Base-by-base conservation (phyloP, 2,329 filamentous ascomycete genomes). In the Epichloe hybrida region DNA sequence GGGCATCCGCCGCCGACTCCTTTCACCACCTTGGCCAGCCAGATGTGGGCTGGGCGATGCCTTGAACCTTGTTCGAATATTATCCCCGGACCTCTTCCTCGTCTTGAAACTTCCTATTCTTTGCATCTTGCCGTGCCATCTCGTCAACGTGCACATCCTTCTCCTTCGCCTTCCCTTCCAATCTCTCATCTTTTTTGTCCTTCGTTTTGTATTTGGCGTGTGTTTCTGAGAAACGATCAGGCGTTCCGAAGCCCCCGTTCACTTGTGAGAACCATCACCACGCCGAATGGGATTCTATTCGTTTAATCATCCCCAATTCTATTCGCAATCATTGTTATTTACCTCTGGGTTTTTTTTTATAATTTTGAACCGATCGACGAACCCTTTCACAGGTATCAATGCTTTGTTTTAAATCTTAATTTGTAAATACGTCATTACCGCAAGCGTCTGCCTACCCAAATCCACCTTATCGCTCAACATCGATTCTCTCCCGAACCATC, bases 321-420 rank as follows among this genome's bases (percentile, higher is more conserved):
- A 11, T 31, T 9, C n/a, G 27, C 15, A 23, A 38, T 37, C 45
- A 46, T 55, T 51, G 8, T 31, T 20, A 23, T 23, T 23, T 23
- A 1, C n/a, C n/a, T n/a, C n/a, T n/a, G n/a, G n/a, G 8, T 31
- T 20, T 17, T 17, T 23, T 23, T 23, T 23, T 23, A 7, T 2
- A 49, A n/a, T n/a, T 2, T 21, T 42, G 37, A 15, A 23, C 17
- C n/a, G 15, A 20, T 52, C 38, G 27, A 40, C 50, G 20, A 35
- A 21, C 11, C 23, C 21, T 43, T 8, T n/a, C 23, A 8, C 4
- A 12, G 11, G 9, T 49, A 35, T 50, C 45, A 49, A 54, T 54
- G 51, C 49, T 52, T 50, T 40, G 38, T 54, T 41, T 34, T 55
- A 54, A 55, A 54, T 36, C 50, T 38, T 55, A 55, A 54, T 54